Evolutionary conservation across 192 early-diverging fungal genomes (phyloP).

Genomic region (Backusella luteola): DNA sequence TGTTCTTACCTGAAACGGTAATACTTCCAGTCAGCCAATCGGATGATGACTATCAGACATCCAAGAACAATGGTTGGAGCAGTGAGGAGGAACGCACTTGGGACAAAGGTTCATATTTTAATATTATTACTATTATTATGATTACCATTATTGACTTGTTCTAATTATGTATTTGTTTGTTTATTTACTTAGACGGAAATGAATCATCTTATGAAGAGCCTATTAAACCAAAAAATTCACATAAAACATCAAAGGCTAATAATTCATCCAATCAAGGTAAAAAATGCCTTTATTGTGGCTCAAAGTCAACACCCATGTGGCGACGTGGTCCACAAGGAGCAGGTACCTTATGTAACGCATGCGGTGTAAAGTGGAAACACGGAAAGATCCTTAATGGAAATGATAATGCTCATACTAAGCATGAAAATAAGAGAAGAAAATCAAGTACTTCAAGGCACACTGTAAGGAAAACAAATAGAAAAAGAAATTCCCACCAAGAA

Average conservation of each 20-base stretch:
- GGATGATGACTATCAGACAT: conserved; percentile 8
- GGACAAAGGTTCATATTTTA: conserved; percentile 11
- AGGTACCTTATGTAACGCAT: conserved; percentile 76
- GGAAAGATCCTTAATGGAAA: conserved; percentile 66
- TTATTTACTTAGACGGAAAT: neutral
- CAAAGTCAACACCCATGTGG: conserved; percentile 76
- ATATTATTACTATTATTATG: neutral
- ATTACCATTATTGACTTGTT: neutral
- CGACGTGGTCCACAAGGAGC: conserved; percentile 69
- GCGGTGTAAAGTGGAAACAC: conserved; percentile 81
- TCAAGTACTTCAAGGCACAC: conserved; percentile 6
- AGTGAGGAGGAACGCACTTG: conserved; percentile 6
- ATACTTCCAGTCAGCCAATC: conserved; percentile 8
- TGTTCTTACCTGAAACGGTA: conserved; percentile 9
- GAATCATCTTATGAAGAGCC: conserved; percentile 9
- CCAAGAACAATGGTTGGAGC: neutral
- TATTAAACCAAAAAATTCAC: neutral
- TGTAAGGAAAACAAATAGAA: conserved; percentile 2
- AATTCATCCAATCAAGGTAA: conserved; percentile 35
- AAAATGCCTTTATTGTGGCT: conserved; percentile 63
- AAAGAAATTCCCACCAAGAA: neutral
- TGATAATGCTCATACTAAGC: neutral
- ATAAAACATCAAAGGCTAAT: conserved; percentile 6
- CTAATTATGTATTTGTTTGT: neutral
- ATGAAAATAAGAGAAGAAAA: conserved; percentile 25